Percentiles rank a stretch among this genome's conserved stretches.
Evolutionary conservation across 1,284 basidiomycete species (phyloP).

Genomic region (Grifola frondosa): DNA sequence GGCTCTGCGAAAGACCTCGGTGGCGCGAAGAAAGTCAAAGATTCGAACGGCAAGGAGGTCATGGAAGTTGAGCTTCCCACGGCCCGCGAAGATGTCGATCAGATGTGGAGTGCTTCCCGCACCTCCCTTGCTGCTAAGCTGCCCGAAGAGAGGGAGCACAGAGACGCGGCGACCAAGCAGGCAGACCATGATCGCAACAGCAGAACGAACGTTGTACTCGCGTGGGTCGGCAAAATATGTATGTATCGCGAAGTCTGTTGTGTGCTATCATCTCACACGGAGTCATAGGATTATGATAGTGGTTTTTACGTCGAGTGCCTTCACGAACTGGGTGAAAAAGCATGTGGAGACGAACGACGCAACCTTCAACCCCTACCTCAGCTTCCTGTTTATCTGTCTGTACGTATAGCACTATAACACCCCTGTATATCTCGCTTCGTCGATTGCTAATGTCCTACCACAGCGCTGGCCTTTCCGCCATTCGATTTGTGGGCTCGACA

Average conservation of each 20-base stretch:
- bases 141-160: constrained; percentile 73
- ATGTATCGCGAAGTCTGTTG: constrained; percentile 28
- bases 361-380: constrained; percentile 84
- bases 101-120: constrained; percentile 76
- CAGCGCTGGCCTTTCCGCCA: constrained; percentile 74
- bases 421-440: constrained; percentile 5
- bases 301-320: constrained; percentile 78
- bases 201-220: constrained; percentile 80
- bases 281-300: constrained; percentile 68
- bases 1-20: constrained; percentile 84
- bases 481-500: constrained; percentile 77
- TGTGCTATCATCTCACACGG: constrained; percentile 8
- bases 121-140: constrained; percentile 64
- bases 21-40: constrained; percentile 83
- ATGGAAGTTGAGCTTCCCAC: constrained; percentile 85
- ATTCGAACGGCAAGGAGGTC: constrained; percentile 79
- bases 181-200: constrained; percentile 84
- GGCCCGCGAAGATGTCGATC: constrained; percentile 81
- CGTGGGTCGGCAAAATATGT: constrained; percentile 87
- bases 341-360: constrained; percentile 49
- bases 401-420: constrained; percentile 40
- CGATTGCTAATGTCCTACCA: constrained; percentile 9
- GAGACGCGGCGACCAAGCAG: constrained; percentile 86
- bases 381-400: constrained; percentile 80
- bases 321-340: constrained; percentile 60